Conservation (phyloP, 1,139 yeast genomes). For the Arxiozyma slooffiae region DNA sequence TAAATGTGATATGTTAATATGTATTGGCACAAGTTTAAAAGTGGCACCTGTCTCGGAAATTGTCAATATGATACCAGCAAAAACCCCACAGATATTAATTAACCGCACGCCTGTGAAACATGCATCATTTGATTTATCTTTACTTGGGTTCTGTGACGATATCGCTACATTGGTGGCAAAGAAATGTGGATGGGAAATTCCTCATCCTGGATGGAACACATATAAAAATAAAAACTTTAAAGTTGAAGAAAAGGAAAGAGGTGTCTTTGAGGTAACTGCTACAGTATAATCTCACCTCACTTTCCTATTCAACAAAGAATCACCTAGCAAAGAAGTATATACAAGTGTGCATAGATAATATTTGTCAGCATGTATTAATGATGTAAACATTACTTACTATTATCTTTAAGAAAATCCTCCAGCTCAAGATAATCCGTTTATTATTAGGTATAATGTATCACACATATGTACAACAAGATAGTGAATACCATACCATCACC, state of each 20-base stretch:
- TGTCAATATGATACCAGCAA: constrained; percentile 56
- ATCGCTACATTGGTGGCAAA: constrained; percentile 59
- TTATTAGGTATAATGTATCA: too few relatives aligned
- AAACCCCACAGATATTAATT: constrained; percentile 74
- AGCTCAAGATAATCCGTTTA: too few relatives aligned
- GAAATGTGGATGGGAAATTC: constrained; percentile 56
- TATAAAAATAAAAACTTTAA: constrained; percentile 17
- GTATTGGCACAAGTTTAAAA: constrained; percentile 88
- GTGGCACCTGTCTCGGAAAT: constrained; percentile 96
- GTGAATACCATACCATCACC: too few relatives aligned
- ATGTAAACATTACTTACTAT: too few relatives aligned
- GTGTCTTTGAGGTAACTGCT: constrained; percentile 14
- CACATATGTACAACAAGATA: too few relatives aligned
- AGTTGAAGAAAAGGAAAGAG: constrained; percentile 21
- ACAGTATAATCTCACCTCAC: neutral
- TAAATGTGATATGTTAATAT: constrained; percentile 69
- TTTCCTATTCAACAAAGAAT: neutral
- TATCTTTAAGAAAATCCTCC: too few relatives aligned
- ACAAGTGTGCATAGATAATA: too few relatives aligned
- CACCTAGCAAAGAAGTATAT: neutral
- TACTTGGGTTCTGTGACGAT: constrained; percentile 84
- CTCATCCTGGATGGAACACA: constrained; percentile 39
- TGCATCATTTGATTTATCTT: constrained; percentile 67
- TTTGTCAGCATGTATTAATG: neutral
- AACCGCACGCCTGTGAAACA: constrained; percentile 71